Base-by-base conservation (phyloP, 2,329 filamentous ascomycete genomes). In the Colletotrichum tabaci region DNA sequence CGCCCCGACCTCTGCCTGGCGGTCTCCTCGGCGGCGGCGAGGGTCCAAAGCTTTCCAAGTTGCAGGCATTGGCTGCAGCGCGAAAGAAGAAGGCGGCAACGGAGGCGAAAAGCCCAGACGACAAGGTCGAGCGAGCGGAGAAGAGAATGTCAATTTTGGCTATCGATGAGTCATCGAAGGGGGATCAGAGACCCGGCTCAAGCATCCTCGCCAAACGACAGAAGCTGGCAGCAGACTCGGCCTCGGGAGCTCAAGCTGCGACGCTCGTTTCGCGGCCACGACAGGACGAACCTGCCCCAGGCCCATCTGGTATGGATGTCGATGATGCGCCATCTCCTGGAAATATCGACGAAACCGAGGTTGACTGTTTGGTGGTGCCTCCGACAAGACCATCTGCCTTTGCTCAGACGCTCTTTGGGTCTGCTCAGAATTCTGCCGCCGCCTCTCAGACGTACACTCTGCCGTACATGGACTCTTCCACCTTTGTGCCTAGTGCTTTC, bases 31-130 rank as follows among this genome's bases (percentile, higher is more conserved):
- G 96, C 40, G 97, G 96, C 44, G 87, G 90, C 2, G 88, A 89
- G 58, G 83, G 83, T 15, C 87, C 89, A 3, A 96, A 95, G 78
- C 87, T 93, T 81, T 97, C 96, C 6, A 99, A 99, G 78, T 86
- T 99, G 56, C 96, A 97, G 76, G 94, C 94, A 58, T 85, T 99
- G 52, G 95, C 96, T 62, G 94, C 94, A 44, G 93, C 94, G 65
- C 89, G 95, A 38, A 95, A 95, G 80, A 95, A 94, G 82, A 97
- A 95, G 81, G 91, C 91, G 80, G 91, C 35, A 38, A 38, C 91
- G 40, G 91, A 92, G 49, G 91, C 89, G 76, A 84, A 80, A 57
- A 69, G 76, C 2, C 47, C 61, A 6, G 77, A 80, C 53, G 77
- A 80, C 47, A 76, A 76, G 26, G 74, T 76, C 74, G 74, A 55